Percentiles rank a stretch among this genome's conserved stretches.
Conservation (phyloP, 2,329 filamentous ascomycete genomes). For the Pleoardoris graminearum region DNA sequence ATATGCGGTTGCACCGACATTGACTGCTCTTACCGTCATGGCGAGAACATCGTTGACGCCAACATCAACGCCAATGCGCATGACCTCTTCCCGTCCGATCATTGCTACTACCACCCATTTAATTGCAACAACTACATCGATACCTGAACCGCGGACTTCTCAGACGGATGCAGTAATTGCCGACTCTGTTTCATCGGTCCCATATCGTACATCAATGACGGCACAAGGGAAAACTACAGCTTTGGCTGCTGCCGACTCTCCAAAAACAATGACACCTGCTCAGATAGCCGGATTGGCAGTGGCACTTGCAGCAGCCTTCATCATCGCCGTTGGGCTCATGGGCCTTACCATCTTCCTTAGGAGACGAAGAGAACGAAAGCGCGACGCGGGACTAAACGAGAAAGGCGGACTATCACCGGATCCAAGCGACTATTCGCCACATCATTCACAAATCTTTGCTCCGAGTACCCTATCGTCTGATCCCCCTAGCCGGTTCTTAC, state of each 20-base stretch:
- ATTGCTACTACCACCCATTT: slow-evolving; percentile 15
- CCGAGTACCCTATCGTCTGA: slow-evolving; percentile 12
- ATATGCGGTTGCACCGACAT: slow-evolving; percentile 42
- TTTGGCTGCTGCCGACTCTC: slow-evolving; percentile 17
- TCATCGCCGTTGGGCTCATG: slow-evolving; percentile 45
- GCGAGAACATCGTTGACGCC: slow-evolving; percentile 25
- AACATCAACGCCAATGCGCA: slow-evolving; percentile 16
- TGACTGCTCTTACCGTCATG: slow-evolving; percentile 39
- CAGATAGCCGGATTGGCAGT: slow-evolving; percentile 46
- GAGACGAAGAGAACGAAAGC: slow-evolving; percentile 36
- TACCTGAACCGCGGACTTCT: slow-evolving; percentile 12
- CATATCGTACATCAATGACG: slow-evolving; percentile 30
- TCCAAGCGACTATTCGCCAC: slow-evolving; percentile 20
- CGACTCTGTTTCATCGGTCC: slow-evolving; percentile 29
- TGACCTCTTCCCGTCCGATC: slow-evolving; percentile 13
- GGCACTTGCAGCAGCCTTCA: slow-evolving; percentile 42
- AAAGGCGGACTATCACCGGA: slow-evolving; percentile 20
- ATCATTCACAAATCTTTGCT: slow-evolving; percentile 28
- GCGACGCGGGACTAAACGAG: slow-evolving; percentile 20
- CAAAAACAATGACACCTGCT: slow-evolving; percentile 38
- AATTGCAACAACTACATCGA: slow-evolving; percentile 7
- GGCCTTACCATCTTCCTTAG: slow-evolving; percentile 42
- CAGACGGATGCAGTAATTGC: slow-evolving; percentile 29
- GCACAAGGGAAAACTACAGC: slow-evolving; percentile 15
- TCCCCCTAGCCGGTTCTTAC: slow-evolving; percentile 20